Conservation (phyloP, 2,329 filamentous ascomycete species). For the Dothideomycetes sp. region DNA sequence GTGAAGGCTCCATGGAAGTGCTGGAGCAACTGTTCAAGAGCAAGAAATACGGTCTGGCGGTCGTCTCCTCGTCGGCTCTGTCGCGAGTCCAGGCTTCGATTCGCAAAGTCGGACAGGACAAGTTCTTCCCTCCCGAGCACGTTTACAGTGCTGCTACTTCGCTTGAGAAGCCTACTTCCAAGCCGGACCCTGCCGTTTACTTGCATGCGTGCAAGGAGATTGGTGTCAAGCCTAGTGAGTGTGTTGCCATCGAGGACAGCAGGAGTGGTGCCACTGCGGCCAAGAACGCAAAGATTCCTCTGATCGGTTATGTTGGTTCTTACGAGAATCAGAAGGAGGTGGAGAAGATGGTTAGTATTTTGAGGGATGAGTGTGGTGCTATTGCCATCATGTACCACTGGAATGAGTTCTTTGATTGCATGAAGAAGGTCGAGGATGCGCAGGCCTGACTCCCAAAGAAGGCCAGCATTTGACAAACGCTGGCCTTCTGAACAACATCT, state of each 20-base stretch:
- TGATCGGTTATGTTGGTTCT: constrained; percentile 77
- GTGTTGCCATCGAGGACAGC: constrained; percentile 78
- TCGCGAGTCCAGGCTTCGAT: constrained; percentile 69
- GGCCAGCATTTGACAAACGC: constrained; percentile 8
- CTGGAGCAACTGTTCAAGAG: constrained; percentile 54
- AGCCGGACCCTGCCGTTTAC: constrained; percentile 88
- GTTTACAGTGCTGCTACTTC: constrained; percentile 78
- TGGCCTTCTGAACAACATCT: neutral
- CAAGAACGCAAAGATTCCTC: constrained; percentile 66
- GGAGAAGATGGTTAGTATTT: constrained; percentile 41
- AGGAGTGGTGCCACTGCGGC: constrained; percentile 74
- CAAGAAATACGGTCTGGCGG: constrained; percentile 52
- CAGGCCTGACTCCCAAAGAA: constrained; percentile 14
- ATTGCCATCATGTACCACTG: constrained; percentile 44
- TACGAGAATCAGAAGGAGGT: constrained; percentile 60
- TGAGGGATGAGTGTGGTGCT: constrained; percentile 40
- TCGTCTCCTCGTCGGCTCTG: constrained; percentile 73
- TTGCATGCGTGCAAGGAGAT: constrained; percentile 65
- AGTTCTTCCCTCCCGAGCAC: constrained; percentile 66
- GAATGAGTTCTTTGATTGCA: constrained; percentile 40
- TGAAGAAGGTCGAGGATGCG: constrained; percentile 39
- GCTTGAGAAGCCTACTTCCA: constrained; percentile 70
- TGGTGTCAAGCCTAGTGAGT: constrained; percentile 61
- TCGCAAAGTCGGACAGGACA: constrained; percentile 67
- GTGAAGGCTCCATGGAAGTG: constrained; percentile 30